Conservation (phyloP, 805 yeast genomes). For the Middelhovenomyces tepae region DNA sequence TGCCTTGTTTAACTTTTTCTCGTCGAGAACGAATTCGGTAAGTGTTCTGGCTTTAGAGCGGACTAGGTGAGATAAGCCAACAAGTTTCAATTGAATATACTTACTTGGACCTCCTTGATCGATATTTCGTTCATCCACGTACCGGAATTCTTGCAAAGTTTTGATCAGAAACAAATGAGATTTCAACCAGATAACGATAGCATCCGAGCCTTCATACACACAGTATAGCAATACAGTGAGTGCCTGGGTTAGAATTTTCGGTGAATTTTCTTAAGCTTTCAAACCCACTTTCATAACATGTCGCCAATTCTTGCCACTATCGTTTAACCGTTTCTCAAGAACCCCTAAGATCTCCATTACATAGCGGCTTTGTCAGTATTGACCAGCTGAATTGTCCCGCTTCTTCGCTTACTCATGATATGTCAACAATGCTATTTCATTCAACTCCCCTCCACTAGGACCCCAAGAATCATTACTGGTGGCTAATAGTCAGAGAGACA, state of each 20-base stretch:
- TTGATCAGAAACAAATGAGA: slow-evolving; percentile 7
- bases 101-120: slow-evolving; percentile 25
- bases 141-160: slow-evolving; percentile 10
- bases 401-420: slow-evolving; percentile 1
- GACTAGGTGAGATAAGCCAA: slow-evolving; percentile 12
- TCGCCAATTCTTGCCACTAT: slow-evolving; percentile 20
- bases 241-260: slow-evolving; percentile 5
- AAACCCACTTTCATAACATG: slow-evolving; percentile 16
- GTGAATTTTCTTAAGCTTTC: background rate
- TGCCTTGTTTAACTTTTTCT: slow-evolving; percentile 21
- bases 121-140: slow-evolving; percentile 17
- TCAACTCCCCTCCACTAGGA: slow-evolving; percentile 2
- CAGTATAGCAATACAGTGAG: slow-evolving; percentile 20
- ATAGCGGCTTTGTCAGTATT: slow-evolving; percentile 9
- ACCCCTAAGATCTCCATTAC: slow-evolving; percentile 14
- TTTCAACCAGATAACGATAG: slow-evolving; percentile 16
- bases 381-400: background rate
- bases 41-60: slow-evolving; percentile 24
- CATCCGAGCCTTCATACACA: slow-evolving; percentile 18
- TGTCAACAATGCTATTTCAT: slow-evolving; percentile 1
- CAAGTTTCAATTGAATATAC: no score
- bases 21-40: slow-evolving; percentile 20
- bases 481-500: background rate
- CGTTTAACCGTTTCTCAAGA: slow-evolving; percentile 16
- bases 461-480: slow-evolving; percentile 5